Base-by-base conservation (phyloP, 345 rosid genomes). In the Hypericum perforatum region DNA sequence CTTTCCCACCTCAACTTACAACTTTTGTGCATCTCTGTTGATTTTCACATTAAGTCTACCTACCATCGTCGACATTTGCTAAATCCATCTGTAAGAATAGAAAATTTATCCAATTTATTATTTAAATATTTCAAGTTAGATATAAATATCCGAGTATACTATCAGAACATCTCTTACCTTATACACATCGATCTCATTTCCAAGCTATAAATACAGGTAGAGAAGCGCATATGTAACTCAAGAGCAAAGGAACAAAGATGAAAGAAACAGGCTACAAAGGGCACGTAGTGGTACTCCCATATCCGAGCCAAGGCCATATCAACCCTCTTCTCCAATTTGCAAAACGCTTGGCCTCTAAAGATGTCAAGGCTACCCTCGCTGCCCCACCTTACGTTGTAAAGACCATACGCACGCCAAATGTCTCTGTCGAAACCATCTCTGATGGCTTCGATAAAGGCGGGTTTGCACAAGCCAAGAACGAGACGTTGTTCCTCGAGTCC, bases 241-340 rank as follows among this genome's bases (percentile, higher is more conserved):
- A 22, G 32, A 9, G 11, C 0, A 2, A 8, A 41, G 36, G 37
- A 7, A n/a, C n/a, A n/a, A 39, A 52, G 58, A 81, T 75, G 75
- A 69, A 71, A 16, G 63, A 50, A 16, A 53, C 8, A 44, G 49
- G 49, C 22, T 9, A 8, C 42, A 70, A 61, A 56, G 63, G 58
- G 38, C 96, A 84, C 42, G 81, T 80, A 5, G 36, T 84, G 1
- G 63, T 84, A 7, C 16, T 88, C 22, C 82, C 94, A 11, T 88
- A 80, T 52, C 94, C 94, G 41, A 70, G 81, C 64, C 90, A 84
- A 71, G 96, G 96, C 56, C 94, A 84, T 74, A 77, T 84, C 8
- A 85, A 85, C 74, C 90, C 96, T 3, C 77, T 77, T 63, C 76
- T 82, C 66, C 86, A 82, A 39, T 82, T 84, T 49, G 88, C 86